Percentiles rank a stretch among this genome's conserved stretches.
Conservation (phyloP, 202 grass and related monocot genomes). For the Eragrostis tef region DNA sequence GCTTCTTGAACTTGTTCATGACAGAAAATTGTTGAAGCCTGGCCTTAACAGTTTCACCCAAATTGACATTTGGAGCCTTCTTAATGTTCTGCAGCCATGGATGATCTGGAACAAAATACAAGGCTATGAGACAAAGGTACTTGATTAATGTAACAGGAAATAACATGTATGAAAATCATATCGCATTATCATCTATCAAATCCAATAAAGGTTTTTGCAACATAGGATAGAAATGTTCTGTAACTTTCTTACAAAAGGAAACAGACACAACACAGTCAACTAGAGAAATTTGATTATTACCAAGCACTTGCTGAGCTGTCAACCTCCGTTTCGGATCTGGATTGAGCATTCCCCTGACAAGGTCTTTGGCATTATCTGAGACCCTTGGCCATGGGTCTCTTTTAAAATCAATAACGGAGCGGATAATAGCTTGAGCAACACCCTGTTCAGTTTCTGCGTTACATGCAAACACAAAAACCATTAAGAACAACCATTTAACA, state of each 20-base stretch:
- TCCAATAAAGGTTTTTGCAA: background rate
- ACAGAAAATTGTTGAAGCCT: slow-evolving; percentile 93
- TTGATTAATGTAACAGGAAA: background rate
- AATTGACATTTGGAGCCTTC: slow-evolving; percentile 93
- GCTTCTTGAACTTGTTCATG: slow-evolving; percentile 97
- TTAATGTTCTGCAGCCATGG: slow-evolving; percentile 90
- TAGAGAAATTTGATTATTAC: slow-evolving; percentile 49
- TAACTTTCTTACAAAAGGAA: background rate
- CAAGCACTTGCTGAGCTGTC: slow-evolving; percentile 84
- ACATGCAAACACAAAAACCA: slow-evolving; percentile 30
- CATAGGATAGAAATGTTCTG: background rate
- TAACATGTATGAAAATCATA: slow-evolving; percentile 14
- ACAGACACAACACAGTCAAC: slow-evolving; percentile 20
- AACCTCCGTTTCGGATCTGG: slow-evolving; percentile 71
- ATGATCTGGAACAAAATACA: slow-evolving; percentile 66
- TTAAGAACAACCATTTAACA: slow-evolving; percentile 8
- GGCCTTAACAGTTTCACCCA: slow-evolving; percentile 87
- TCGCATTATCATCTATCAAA: background rate
- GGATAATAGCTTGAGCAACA: slow-evolving; percentile 91
- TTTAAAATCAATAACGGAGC: slow-evolving; percentile 81
- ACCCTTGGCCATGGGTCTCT: slow-evolving; percentile 92
- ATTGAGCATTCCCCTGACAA: slow-evolving; percentile 83
- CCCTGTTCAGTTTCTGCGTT: slow-evolving; percentile 91
- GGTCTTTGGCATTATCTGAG: slow-evolving; percentile 84
- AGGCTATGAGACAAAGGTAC: slow-evolving; percentile 17